Evolutionary conservation across 352 stramenopile genomes (phyloP), one percentile per base, ranked within the genome.

Genomic region (Phytopythium boreale): DNA sequence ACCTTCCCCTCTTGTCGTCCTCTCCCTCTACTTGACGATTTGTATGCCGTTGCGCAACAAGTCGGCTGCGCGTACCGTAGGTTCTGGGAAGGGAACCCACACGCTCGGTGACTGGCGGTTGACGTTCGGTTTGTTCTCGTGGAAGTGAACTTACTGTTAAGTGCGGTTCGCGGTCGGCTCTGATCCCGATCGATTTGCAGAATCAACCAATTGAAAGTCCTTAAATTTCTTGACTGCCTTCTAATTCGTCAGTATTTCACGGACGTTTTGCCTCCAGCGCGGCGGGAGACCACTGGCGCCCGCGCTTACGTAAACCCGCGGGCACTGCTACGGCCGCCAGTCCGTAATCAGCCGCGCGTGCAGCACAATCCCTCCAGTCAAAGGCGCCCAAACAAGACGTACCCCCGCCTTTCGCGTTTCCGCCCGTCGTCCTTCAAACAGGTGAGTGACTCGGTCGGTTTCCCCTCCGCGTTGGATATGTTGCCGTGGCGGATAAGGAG

Each of bases 261-360:
- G 8, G 19, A 5, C 46, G 51, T 63, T 64, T 69, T 64, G 70
- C 61, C 43, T 3, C 24, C 47, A 17, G 24, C 14, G 2, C 63
- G 49, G 47, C 58, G 22, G 15, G 59, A 56, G 50, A 72, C 62
- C 43, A 74, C 64, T 81, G 69, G 62, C 62, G 73, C 17, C 57
- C 20, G 61, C 69, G 71, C 69, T 79, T 82, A 77, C 71, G 71
- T 82, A 79, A 82, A 78, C 74, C 53, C 64, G 43, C 11, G 27
- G 6, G 12, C n/a, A 6, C 27, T 4, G 27, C 50, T 26, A 2
- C 26, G 20, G n/a, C 22, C 44, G 20, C 20, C 55, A 36, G 47
- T 64, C 69, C 74, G 74, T 82, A 82, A 82, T 79, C 71, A 72
- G 59, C 50, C 34, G 22, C 34, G 41, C 62, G 39, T 19, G 26